Evolutionary conservation across 306 rosid genomes (phyloP).

Genomic region (Biancaea sappan): DNA sequence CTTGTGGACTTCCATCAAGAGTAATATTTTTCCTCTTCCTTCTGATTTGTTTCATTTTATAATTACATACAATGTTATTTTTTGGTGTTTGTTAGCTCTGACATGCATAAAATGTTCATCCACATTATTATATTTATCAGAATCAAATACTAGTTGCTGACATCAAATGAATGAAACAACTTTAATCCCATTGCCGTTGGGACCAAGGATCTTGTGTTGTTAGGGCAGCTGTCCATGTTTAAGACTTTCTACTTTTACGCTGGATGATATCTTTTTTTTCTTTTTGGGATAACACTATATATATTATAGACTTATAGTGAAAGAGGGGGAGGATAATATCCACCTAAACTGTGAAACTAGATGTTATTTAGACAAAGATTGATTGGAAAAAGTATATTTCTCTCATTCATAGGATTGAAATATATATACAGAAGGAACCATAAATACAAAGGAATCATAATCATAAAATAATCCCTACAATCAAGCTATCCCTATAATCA

Average conservation of each 20-base stretch:
- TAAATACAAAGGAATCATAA: too few species aligned
- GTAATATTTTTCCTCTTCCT: constrained; percentile 47
- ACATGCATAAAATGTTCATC: constrained; percentile 9
- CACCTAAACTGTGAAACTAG: background rate
- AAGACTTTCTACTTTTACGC: constrained; percentile 17
- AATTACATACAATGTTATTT: background rate
- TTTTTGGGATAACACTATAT: background rate
- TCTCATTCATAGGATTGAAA: too few species aligned
- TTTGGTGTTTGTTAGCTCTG: constrained; percentile 15
- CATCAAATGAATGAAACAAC: constrained; percentile 1
- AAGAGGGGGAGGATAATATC: background rate
- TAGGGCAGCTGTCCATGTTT: background rate
- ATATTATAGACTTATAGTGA: too few species aligned
- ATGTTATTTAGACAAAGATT: too few species aligned
- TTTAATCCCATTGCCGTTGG: constrained; percentile 17
- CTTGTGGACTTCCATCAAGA: constrained; percentile 94
- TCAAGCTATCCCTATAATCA: too few species aligned
- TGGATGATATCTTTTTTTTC: background rate
- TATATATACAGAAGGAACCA: too few species aligned
- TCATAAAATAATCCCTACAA: too few species aligned
- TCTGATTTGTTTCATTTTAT: constrained; percentile 19
- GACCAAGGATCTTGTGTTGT: constrained; percentile 2
- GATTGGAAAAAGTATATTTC: too few species aligned
- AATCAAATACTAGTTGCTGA: constrained; percentile 13
- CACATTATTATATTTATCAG: background rate